Base-by-base conservation (phyloP, 176 grass and related monocot genomes). In the Rhipidocladum racemiflorum region DNA sequence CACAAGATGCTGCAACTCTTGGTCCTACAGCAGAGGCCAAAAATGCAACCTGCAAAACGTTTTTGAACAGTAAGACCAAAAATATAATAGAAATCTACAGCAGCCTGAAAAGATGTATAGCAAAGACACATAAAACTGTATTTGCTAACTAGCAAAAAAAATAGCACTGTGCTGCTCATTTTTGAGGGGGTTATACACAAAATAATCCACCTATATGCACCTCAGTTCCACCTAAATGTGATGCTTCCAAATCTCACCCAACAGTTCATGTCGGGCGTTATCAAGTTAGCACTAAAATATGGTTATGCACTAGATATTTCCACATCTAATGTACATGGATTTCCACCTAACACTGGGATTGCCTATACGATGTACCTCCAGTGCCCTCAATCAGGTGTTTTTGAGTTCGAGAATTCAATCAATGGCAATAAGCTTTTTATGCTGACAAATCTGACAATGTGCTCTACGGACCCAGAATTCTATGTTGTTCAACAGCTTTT, bases 1-100 rank as follows among this genome's bases (percentile, higher is more conserved):
- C 92, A 91, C 92, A 95, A 43, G 96, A 88, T 88, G 96, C 96
- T 72, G 96, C 96, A 77, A 99, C 81, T 87, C 96, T 95, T 77
- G 96, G 96, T 84, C 96, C 96, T 88, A 95, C 85, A 83, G 89
- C 72, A 65, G 89, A 90, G 50, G 96, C 75, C 80, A 99, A 86
- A 88, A 99, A 99, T 66, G 96, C 91, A 88, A 99, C 91, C 96
- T 95, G 79, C 34, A 40, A 86, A 87, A 71, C 28, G 61, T 74
- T 50, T 74, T 42, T 75, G 68, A 88, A 70, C 39, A 74, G 36
- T 83, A 74, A 87, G 48, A 66, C 43, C 30, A 81, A 32, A 61
- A 35, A 89, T 75, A 85, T 45, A 45, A 79, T 82, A 88, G 27
- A 81, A 21, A 79, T 73, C 44, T 38, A 78, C 44, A 91, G 44